A percentile compares a stretch with the other conserved stretches of the same genome.
These are phyloP conservation scores for Calycina herbarum DNA, from an alignment of 2,329 filamentous ascomycete species.

Conservation along the genomic window DNA sequence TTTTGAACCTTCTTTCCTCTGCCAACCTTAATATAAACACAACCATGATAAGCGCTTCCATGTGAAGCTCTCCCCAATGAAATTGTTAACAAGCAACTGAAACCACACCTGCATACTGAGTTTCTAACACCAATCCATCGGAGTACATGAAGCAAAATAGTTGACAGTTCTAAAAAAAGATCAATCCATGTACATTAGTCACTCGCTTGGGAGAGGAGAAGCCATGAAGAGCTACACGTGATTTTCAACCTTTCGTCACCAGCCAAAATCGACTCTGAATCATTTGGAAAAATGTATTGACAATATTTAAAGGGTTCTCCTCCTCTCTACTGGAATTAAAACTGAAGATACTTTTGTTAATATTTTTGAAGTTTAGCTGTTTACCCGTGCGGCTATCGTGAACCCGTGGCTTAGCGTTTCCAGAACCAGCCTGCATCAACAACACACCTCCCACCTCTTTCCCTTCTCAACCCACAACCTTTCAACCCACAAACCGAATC, in stretches of 20 bases:
- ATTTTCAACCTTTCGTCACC: neutral
- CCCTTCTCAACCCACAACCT: constrained; percentile 20
- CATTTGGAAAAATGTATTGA: neutral
- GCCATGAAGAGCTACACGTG: neutral
- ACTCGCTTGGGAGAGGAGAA: neutral
- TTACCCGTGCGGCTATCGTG: constrained; percentile 25
- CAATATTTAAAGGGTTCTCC: neutral
- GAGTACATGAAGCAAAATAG: neutral
- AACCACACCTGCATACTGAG: neutral
- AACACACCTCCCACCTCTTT: constrained; percentile 25
- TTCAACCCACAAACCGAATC: constrained; percentile 26
- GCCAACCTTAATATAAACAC: no score
- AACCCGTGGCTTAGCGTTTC: constrained; percentile 21
- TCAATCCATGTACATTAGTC: neutral
- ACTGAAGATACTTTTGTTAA: constrained; percentile 9
- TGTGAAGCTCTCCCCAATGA: no score
- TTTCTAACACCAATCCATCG: neutral
- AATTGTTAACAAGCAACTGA: neutral
- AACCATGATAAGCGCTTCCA: no score
- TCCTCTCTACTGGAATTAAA: neutral
- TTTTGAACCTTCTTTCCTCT: no score
- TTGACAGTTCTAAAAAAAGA: neutral
- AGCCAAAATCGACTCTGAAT: neutral
- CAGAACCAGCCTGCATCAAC: constrained; percentile 25
- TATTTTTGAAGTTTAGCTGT: constrained; percentile 19